A percentile compares a stretch with the other conserved stretches of the same genome.
Evolutionary conservation across 108 stramenopile species (phyloP).

Genomic region (Cyclotella choctawhatcheeana): DNA sequence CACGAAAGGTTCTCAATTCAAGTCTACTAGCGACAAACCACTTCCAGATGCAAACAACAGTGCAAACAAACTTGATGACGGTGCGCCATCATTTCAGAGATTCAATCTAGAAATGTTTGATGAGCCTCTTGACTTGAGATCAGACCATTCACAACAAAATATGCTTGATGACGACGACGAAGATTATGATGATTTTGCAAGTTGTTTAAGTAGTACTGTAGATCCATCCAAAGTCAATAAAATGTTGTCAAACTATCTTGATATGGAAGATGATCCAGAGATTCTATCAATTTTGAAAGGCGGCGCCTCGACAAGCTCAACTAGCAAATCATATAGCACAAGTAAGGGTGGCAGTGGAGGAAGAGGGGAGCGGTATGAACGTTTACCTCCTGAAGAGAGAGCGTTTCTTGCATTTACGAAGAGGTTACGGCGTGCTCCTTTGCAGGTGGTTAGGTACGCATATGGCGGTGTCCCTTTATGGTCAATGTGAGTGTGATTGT

Average conservation of each 20-base stretch:
- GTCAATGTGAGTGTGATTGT: constrained; percentile 66
- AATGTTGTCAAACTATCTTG: constrained; percentile 82
- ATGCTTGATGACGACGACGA: constrained; percentile 43
- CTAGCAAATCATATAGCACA: background rate
- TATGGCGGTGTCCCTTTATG: constrained; percentile 81
- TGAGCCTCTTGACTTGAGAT: constrained; percentile 51
- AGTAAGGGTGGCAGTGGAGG: background rate
- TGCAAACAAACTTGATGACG: background rate
- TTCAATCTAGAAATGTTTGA: constrained; percentile 52
- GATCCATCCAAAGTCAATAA: constrained; percentile 71
- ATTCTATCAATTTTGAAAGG: constrained; percentile 70
- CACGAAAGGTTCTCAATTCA: constrained; percentile 13
- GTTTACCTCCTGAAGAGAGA: constrained; percentile 69
- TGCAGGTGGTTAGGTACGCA: constrained; percentile 83
- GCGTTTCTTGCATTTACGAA: constrained; percentile 72
- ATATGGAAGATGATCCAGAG: constrained; percentile 85
- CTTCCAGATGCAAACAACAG: background rate
- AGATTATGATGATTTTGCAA: constrained; percentile 67
- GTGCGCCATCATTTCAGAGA: constrained; percentile 41
- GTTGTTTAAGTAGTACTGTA: constrained; percentile 54
- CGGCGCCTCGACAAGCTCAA: background rate
- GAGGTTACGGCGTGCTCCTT: constrained; percentile 68
- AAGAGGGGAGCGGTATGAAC: constrained; percentile 77
- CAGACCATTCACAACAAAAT: constrained; percentile 6
- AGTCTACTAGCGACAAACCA: background rate